phyloP scores from a whole-genome alignment of 1,284 basidiomycete genomes.

The Ceratobasidium sp. region DNA sequence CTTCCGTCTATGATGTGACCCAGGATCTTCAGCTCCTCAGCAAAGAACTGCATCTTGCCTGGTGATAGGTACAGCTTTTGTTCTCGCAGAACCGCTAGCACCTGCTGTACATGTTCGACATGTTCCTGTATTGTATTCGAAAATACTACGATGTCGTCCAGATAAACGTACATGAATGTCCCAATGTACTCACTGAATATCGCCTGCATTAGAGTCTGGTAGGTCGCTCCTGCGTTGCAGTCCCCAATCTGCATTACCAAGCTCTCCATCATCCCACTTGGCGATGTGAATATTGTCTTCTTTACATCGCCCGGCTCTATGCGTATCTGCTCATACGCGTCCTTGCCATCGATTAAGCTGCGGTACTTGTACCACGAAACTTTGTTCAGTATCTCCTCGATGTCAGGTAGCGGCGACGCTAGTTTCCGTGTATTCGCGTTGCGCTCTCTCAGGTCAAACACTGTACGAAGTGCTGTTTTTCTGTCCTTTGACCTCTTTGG shows the following conservation, averaged over 20 bases:
- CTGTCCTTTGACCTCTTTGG: constrained; percentile 51
- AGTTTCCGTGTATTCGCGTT: constrained; percentile 48
- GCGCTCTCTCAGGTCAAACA: constrained; percentile 46
- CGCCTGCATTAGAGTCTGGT: constrained; percentile 53
- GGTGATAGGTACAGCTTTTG: constrained; percentile 34
- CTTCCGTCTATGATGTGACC: constrained; percentile 52
- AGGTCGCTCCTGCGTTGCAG: constrained; percentile 53
- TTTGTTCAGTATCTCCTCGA: constrained; percentile 49
- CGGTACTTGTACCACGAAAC: constrained; percentile 47
- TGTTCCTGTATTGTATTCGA: constrained; percentile 41
- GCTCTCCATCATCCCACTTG: constrained; percentile 54
- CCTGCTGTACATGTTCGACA: constrained; percentile 5
- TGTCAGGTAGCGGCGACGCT: constrained; percentile 48
- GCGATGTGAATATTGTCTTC: no score
- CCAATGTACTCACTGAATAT: constrained; percentile 48
- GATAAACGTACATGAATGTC: constrained; percentile 50
- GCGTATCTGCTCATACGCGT: constrained; percentile 54
- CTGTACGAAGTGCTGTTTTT: constrained; percentile 40
- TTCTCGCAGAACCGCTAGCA: constrained; percentile 33
- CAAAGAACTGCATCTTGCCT: not conserved
- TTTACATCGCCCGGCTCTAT: no score
- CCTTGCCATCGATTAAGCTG: constrained; percentile 51
- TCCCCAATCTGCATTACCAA: constrained; percentile 54
- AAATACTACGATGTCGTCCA: constrained; percentile 52
- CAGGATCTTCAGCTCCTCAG: constrained; percentile 49